Base-by-base conservation (phyloP, 2,329 filamentous ascomycete genomes). In the Clonostachys chloroleuca region DNA sequence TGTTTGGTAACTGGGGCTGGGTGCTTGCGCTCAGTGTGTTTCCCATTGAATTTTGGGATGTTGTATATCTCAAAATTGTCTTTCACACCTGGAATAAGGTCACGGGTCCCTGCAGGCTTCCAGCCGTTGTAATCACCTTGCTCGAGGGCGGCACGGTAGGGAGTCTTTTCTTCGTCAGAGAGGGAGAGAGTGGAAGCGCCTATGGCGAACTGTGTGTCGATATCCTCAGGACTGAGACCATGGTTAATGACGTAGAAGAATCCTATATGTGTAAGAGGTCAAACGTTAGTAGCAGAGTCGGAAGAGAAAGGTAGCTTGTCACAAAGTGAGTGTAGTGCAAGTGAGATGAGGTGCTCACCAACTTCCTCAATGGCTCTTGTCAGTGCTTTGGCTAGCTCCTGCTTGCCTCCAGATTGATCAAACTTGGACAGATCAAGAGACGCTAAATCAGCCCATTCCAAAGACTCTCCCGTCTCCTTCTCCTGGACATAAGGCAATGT, bases 201-300 rank as follows among this genome's bases (percentile, higher is more conserved):
- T 2, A 84, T 69, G 9, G 79, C 78, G 51, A 83, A 83, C 51
- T 84, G 80, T 7, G 68, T 66, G 51, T 83, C 73, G 2, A 84
- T 70, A 57, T 81, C 67, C 42, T 82, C 78, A 58, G 82, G 77
- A 1, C 63, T 65, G 13, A 84, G 67, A 35, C 78, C 79, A 50
- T 78, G 83, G 61, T 83, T 81, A 48, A 74, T 77, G 17, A 83
- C 73, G 49, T 83, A 82, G 63, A 83, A 84, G 63, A 83, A 79
- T 0, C 79, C 63, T 18, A 33, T 33, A 14, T 17, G 6, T 7
- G 24, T 30, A 9, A 10, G 24, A 44, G n/a, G 5, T 1, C 13
- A 14, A 33, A 2, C 14, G n/a, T 33, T 5, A 41, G 12, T 7
- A 14, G 6, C 13, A 5, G 12, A 24, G 40, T 24, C 40, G 5